These are phyloP conservation scores for Cryptosporidium tyzzeri DNA, from an alignment of 169 alveolate genomes.

Conservation along the genomic window DNA sequence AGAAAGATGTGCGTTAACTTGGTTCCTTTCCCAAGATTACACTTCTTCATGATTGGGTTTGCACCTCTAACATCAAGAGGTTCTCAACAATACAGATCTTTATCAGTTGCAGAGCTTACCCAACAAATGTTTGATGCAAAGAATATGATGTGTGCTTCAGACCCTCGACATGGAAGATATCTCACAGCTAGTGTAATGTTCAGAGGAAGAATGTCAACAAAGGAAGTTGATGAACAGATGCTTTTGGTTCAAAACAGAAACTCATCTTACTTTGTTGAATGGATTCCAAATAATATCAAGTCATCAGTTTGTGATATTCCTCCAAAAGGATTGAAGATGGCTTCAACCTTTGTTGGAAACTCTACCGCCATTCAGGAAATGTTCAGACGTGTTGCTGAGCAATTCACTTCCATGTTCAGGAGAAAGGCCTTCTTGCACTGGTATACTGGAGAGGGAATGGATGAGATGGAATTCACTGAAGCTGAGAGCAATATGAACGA, in stretches of 20 bases:
- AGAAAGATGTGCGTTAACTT: constrained; percentile 97
- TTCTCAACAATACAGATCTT: constrained; percentile 98
- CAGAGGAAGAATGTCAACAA: constrained; percentile 99
- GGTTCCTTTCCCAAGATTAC: constrained; percentile 98
- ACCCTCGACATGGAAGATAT: constrained; percentile 99
- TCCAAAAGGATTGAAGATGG: constrained; percentile 98
- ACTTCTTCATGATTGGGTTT: constrained; percentile 98
- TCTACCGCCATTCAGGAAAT: constrained; percentile 97
- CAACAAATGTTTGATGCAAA: constrained; percentile 99
- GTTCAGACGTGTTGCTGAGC: constrained; percentile 97
- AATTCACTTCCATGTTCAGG: constrained; percentile 98
- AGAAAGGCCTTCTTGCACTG: constrained; percentile 98
- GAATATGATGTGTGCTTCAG: constrained; percentile 99
- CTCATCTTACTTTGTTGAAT: constrained; percentile 97
- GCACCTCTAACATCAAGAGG: constrained; percentile 98
- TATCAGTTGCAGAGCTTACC: constrained; percentile 98
- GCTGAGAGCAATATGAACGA: constrained; percentile 98
- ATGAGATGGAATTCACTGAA: constrained; percentile 99
- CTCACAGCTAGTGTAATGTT: constrained; percentile 98
- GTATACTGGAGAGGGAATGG: constrained; percentile 99
- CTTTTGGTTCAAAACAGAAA: constrained; percentile 97
- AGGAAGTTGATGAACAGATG: constrained; percentile 99
- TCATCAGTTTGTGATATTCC: constrained; percentile 98
- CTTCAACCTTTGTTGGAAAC: constrained; percentile 97
- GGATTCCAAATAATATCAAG: constrained; percentile 98